A percentile compares a stretch with the other conserved stretches of the same genome.
Evolutionary conservation across 2,329 filamentous ascomycete genomes (phyloP).

Genomic region (Capronia americana): DNA sequence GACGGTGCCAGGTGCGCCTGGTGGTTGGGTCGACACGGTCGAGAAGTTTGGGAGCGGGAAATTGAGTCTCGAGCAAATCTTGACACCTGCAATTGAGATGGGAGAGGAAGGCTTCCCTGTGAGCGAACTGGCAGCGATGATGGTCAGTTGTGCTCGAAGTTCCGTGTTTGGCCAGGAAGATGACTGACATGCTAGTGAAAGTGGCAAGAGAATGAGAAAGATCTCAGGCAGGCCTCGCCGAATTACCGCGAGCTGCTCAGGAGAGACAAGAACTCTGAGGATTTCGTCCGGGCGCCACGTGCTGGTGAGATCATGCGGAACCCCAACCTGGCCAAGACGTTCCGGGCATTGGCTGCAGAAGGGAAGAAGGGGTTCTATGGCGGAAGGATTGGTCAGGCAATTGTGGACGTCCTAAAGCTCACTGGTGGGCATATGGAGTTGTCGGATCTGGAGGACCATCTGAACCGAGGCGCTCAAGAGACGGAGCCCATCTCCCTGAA

Average conservation of each 20-base stretch:
- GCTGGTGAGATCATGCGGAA: conserved; percentile 91
- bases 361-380: conserved; percentile 92
- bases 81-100: conserved; percentile 81
- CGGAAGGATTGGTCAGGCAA: conserved; percentile 78
- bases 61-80: conserved; percentile 74
- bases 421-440: conserved; percentile 79
- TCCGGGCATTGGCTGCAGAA: conserved; percentile 75
- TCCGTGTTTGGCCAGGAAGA: neutral
- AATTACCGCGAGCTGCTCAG: conserved; percentile 90
- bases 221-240: conserved; percentile 75
- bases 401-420: conserved; percentile 77
- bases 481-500: conserved; percentile 83
- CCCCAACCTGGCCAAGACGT: conserved; percentile 78
- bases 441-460: conserved; percentile 80
- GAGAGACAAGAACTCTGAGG: conserved; percentile 68
- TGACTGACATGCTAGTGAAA: conserved; percentile 47
- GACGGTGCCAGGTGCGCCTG: conserved; percentile 87
- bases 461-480: conserved; percentile 74
- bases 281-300: conserved; percentile 75
- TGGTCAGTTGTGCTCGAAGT: conserved; percentile 59
- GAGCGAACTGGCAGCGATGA: conserved; percentile 74
- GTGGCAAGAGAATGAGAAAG: conserved; percentile 73
- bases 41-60: conserved; percentile 90
- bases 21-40: conserved; percentile 90
- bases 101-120: conserved; percentile 91